phyloP scores from a whole-genome alignment of 495 filamentous ascomycete species.

The Saxophila tyrrhenica region DNA sequence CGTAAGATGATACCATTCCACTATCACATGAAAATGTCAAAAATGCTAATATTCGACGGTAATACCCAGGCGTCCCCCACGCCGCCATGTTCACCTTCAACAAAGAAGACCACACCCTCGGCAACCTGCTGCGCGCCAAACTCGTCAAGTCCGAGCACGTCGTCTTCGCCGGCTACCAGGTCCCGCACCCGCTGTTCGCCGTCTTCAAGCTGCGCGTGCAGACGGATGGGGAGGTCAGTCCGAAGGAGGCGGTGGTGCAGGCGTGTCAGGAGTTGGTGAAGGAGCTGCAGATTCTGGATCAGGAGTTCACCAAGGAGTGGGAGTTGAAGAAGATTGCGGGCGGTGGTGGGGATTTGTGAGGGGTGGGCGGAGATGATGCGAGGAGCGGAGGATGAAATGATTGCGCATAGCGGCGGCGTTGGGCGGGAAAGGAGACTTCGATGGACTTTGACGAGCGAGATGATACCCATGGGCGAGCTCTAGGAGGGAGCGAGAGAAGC shows the following conservation, averaged over 20 bases:
- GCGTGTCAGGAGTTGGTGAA: constrained; percentile 68
- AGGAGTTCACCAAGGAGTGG: constrained; percentile 90
- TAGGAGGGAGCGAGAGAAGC: too few relatives aligned
- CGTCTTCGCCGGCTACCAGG: constrained; percentile 76
- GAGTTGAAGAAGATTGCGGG: constrained; percentile 71
- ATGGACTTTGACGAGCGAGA: background rate
- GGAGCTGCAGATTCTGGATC: constrained; percentile 60
- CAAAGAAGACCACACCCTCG: constrained; percentile 96
- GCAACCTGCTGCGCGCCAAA: constrained; percentile 71
- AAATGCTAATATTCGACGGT: background rate
- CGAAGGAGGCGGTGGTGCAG: constrained; percentile 71
- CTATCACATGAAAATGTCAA: background rate
- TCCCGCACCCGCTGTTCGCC: constrained; percentile 70
- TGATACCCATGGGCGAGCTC: background rate
- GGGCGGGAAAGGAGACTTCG: background rate
- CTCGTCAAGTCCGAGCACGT: constrained; percentile 71
- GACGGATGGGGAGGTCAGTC: constrained; percentile 78
- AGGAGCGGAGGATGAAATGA: background rate
- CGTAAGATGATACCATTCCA: constrained; percentile 43
- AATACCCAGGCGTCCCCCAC: constrained; percentile 59
- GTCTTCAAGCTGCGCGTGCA: constrained; percentile 81
- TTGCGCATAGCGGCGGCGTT: constrained; percentile 5
- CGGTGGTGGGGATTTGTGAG: background rate
- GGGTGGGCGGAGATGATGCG: background rate
- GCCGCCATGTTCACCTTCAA: constrained; percentile 82